These are phyloP conservation scores for Pharnaceum exiguum DNA, from an alignment of 148 eudicot genomes.

Conservation along the genomic window DNA sequence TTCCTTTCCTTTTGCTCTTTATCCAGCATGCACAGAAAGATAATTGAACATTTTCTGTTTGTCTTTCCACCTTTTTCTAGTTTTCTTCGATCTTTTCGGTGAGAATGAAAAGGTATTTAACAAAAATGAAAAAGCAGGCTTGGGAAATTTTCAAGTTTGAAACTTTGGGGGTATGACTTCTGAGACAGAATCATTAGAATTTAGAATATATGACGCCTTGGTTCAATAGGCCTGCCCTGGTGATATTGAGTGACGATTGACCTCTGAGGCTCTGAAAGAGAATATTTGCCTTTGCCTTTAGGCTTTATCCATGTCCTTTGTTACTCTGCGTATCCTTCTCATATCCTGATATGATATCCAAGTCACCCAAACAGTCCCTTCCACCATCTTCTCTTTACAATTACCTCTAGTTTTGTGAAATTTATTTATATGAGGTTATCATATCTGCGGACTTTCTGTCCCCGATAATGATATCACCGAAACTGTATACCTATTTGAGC, in stretches of 20 bases:
- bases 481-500: neutral
- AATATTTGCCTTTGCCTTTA: slow-evolving; percentile 6
- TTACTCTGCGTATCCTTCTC: neutral
- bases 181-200: slow-evolving; percentile 21
- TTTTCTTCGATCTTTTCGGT: neutral
- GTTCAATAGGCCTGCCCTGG: neutral
- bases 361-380: slow-evolving; percentile 9
- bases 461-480: neutral
- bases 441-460: slow-evolving; percentile 16
- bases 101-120: neutral
- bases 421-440: slow-evolving; percentile 14
- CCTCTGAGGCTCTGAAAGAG: slow-evolving; percentile 5
- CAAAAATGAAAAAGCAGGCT: no score
- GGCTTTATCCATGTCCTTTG: slow-evolving; percentile 14
- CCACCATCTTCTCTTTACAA: slow-evolving; percentile 6
- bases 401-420: no score
- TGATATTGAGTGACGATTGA: neutral
- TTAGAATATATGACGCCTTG: slow-evolving; percentile 1
- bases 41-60: slow-evolving; percentile 16
- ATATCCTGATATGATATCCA: no score
- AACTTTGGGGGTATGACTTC: no score
- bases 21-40: slow-evolving; percentile 11
- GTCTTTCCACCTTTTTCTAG: neutral
- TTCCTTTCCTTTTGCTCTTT: slow-evolving; percentile 25
- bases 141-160: neutral